Percentiles rank a stretch among this genome's conserved stretches.
These are phyloP conservation scores for Eucalyptus marginata DNA, from an alignment of 345 rosid genomes.

Conservation along the genomic window DNA sequence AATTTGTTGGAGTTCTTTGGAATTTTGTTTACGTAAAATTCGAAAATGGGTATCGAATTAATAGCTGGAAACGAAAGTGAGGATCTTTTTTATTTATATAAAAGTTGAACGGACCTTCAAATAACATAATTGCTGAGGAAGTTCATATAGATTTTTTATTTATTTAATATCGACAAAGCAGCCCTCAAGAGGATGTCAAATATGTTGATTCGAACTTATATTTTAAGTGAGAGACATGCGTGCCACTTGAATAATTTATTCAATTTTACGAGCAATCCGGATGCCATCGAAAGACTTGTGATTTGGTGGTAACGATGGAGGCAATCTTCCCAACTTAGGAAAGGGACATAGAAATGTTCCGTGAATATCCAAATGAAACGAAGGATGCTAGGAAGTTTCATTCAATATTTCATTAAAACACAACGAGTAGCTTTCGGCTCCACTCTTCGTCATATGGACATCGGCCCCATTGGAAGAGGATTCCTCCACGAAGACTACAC, in stretches of 20 bases:
- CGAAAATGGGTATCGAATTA: not conserved
- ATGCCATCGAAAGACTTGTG: not conserved
- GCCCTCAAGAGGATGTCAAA: rapidly evolving
- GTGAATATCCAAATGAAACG: too few species aligned
- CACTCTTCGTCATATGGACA: not conserved
- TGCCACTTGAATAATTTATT: not conserved
- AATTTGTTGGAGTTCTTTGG: not conserved
- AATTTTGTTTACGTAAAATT: not conserved
- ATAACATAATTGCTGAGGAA: too few species aligned
- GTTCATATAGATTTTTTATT: too few species aligned
- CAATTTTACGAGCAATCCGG: rapidly evolving
- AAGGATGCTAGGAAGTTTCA: rapidly evolving
- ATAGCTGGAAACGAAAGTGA: not conserved
- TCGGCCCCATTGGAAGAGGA: not conserved
- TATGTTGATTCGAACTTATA: not conserved
- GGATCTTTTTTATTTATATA: not conserved
- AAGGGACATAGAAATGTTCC: rapidly evolving
- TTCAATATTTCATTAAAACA: not conserved
- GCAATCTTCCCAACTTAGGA: not conserved
- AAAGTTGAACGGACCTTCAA: not conserved
- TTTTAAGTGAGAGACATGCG: not conserved
- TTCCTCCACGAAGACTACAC: not conserved
- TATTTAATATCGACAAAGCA: too few species aligned
- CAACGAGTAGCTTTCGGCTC: not conserved
- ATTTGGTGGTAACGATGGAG: rapidly evolving